Evolutionary conservation across 2,329 filamentous ascomycete species (phyloP), one percentile per base, ranked within the genome.

Genomic region (Cryphonectria nitschkei): DNA sequence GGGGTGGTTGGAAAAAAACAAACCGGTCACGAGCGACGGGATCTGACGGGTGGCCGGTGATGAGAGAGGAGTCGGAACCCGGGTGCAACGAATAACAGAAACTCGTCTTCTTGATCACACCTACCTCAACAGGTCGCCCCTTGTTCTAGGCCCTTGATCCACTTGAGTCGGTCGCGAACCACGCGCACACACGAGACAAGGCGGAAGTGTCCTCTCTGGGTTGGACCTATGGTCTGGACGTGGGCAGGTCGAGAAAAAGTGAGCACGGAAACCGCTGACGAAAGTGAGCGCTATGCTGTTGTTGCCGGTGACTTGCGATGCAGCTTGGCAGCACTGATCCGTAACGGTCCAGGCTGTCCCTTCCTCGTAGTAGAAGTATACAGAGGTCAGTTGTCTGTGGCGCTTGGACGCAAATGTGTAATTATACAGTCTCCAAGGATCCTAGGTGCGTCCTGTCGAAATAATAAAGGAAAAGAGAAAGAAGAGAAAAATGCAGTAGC

Each of bases 181-280:
- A 50, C 46, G 22, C 46, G 58, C 50, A 67, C 46, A 54, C 50
- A 67, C 50, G 65, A 58, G 50, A 29, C 64, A 16, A 14, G 13
- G 34, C 22, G 43, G 50, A 13, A 69, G 58, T 39, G 68, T 54
- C 63, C 64, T 64, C 58, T 56, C 29, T 37, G 32, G 29, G 29
- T 54, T 50, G 58, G 46, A 41, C 39, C 56, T 26, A 16, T 66
- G 43, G 70, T 34, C 56, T 34, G 64, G 62, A 56, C 68, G 68
- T 34, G 58, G 62, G 56, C 65, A 54, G 60, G 64, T 29, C 34
- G 26, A 26, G 34, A 58, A 56, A 56, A 32, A 60, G n/a, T 16
- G 64, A 68, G 62, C 56, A 34, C 69, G 68, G 68, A 37, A 72
- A 60, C 70, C 60, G 66, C 67, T 67, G 65, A 70, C 68, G 64